Evolutionary conservation across 1,284 basidiomycete species (phyloP), one percentile per base, ranked within the genome.

Genomic region (Rhizopogon hawkerae): DNA sequence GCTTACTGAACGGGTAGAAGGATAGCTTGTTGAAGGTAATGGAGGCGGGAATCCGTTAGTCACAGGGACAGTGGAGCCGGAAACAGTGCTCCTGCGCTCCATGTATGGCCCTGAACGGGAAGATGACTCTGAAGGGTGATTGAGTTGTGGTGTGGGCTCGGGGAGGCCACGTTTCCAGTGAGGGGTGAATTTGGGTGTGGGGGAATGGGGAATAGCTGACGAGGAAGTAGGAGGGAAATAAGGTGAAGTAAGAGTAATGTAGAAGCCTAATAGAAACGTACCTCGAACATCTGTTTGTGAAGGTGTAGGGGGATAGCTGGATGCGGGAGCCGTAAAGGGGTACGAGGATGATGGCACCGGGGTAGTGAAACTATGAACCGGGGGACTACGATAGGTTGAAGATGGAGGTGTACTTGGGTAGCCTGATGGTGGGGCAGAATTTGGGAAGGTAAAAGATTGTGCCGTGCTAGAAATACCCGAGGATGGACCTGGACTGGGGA

Each of bases 21-120:
- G 18, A 34, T 33, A 4, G 38, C 6, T 9, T 48, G 39, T 5
- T 46, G 53, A 18, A 42, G n/a, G 14, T 42, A 59, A 11, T 61
- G 5, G 18, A 46, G 14, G 23, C 14, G 35, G 38, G 47, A 14
- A 46, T 37, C 5, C 26, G 47, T 6, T 42, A 35, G 1, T 38
- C 23, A 26, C 38, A 39, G 38, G n/a, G 31, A 16, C 35, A n/a
- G 46, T 18, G 9, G 50, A 43, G 4, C 60, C 62, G 0, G 65
- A 66, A n/a, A 66, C 57, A 1, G 60, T 66, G 48, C 56, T 62
- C 43, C 62, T 56, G 41, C 59, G 58, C 13, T 60, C 64, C 37
- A 56, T 60, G 9, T 48, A 41, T 47, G 49, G 50, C 5, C 38
- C 3, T 35, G 50, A 50, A 18, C 39, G 39, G 8, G 39, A 42